A percentile compares a stretch with the other conserved stretches of the same genome.
phyloP scores from a whole-genome alignment of 495 filamentous ascomycete species.

The Cercophora newfieldiana region DNA sequence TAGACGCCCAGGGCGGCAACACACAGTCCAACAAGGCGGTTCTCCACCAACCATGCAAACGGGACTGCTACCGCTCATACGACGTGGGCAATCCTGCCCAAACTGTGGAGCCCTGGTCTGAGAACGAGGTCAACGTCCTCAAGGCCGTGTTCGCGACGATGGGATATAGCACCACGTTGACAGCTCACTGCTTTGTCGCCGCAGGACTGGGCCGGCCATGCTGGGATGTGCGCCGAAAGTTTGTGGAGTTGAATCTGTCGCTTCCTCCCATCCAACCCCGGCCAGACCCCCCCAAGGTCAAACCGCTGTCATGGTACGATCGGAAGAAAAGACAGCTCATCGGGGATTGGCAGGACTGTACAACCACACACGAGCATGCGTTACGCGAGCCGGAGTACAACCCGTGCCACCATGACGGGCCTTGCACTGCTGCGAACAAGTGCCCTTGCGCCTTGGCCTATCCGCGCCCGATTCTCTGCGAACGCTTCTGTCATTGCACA shows the following conservation, averaged over 20 bases:
- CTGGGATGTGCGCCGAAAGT: slow-evolving; percentile 51
- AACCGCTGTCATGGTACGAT: slow-evolving; percentile 47
- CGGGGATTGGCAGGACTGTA: slow-evolving; percentile 50
- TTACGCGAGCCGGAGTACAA: slow-evolving; percentile 39
- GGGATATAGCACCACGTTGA: slow-evolving; percentile 35
- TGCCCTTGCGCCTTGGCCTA: slow-evolving; percentile 56
- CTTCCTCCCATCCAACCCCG: slow-evolving; percentile 30
- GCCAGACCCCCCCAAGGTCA: slow-evolving; percentile 30
- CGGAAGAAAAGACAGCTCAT: slow-evolving; percentile 47
- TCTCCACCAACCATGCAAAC: slow-evolving; percentile 36
- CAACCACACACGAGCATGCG: slow-evolving; percentile 46
- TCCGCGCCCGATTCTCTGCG: slow-evolving; percentile 54
- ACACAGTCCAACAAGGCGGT: slow-evolving; percentile 8
- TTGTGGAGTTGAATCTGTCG: slow-evolving; percentile 39
- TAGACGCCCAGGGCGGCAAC: slow-evolving; percentile 22
- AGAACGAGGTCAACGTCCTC: slow-evolving; percentile 42
- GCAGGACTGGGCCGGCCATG: slow-evolving; percentile 47
- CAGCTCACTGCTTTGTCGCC: slow-evolving; percentile 43
- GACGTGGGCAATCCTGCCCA: slow-evolving; percentile 29
- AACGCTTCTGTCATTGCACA: slow-evolving; percentile 65
- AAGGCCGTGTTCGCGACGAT: slow-evolving; percentile 39
- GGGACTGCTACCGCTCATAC: slow-evolving; percentile 43
- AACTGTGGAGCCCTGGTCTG: slow-evolving; percentile 35
- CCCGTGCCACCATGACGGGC: slow-evolving; percentile 50
- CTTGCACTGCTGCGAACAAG: slow-evolving; percentile 43